Conservation (phyloP, 1,139 yeast species). For the Nematodospora anomalae region DNA sequence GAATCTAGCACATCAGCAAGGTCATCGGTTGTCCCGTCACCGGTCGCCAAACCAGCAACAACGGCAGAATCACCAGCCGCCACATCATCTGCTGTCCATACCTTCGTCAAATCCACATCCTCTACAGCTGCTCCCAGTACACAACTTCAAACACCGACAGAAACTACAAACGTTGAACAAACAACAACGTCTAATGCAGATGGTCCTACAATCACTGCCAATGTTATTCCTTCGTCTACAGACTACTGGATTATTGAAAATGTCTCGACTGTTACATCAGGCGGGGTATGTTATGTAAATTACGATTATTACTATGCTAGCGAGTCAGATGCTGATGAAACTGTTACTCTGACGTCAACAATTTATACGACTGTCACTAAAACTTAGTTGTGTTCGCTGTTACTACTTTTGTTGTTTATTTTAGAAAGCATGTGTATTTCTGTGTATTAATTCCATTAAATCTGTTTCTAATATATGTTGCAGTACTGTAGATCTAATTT, state of each 20-base stretch:
- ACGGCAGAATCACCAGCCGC: constrained; percentile 6
- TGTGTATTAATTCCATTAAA: too few relatives aligned
- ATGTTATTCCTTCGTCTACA: constrained; percentile 35
- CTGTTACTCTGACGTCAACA: constrained; percentile 43
- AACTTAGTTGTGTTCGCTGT: too few relatives aligned
- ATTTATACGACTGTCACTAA: constrained; percentile 38
- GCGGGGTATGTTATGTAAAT: constrained; percentile 41
- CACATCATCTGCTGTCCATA: constrained; percentile 2
- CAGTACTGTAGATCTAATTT: too few relatives aligned
- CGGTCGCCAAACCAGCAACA: constrained; percentile 4
- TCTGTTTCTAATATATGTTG: too few relatives aligned
- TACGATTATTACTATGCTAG: constrained; percentile 43
- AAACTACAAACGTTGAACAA: constrained; percentile 10
- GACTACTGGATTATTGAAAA: constrained; percentile 40
- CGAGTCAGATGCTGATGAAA: constrained; percentile 30
- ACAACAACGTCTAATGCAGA: constrained; percentile 19
- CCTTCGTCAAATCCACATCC: constrained; percentile 1
- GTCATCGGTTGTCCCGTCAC: constrained; percentile 2
- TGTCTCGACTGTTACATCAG: constrained; percentile 33
- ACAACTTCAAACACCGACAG: constrained; percentile 11
- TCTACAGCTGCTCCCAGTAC: constrained; percentile 11
- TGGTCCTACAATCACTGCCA: constrained; percentile 34
- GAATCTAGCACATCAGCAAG: constrained; percentile 1
- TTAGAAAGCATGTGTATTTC: too few relatives aligned
- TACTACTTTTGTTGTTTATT: too few relatives aligned